phyloP scores from a whole-genome alignment of 257 asterid species.

The Voacanga thouarsii region DNA sequence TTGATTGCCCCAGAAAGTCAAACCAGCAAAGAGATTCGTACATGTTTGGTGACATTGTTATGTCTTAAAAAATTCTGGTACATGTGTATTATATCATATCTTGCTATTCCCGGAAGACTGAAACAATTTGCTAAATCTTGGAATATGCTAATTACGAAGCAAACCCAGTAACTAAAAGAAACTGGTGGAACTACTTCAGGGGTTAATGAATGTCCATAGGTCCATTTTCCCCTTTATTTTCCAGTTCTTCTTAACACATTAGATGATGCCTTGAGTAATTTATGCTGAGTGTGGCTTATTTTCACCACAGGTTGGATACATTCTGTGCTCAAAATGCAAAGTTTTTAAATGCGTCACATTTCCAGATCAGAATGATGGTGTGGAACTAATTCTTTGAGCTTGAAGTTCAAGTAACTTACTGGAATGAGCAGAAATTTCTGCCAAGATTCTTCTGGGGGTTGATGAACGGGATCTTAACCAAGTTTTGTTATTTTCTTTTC shows the following conservation, averaged over 20 bases:
- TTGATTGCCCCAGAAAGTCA: not conserved
- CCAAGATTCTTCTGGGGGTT: too few species aligned
- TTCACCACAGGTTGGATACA: conserved; percentile 56
- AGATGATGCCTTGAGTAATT: not conserved
- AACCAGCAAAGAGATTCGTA: not conserved
- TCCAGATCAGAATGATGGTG: too few species aligned
- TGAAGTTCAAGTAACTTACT: too few species aligned
- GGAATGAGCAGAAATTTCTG: too few species aligned
- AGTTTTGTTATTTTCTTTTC: too few species aligned
- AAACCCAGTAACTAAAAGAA: too few species aligned
- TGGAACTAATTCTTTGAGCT: too few species aligned
- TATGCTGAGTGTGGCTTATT: not conserved
- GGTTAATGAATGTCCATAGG: not conserved
- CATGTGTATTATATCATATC: not conserved
- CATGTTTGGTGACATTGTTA: not conserved
- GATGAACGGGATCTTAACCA: too few species aligned
- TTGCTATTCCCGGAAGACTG: not conserved
- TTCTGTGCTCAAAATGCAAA: too few species aligned
- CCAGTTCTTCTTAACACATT: not conserved
- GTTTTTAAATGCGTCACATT: too few species aligned
- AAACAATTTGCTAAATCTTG: not conserved
- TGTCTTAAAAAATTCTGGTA: not conserved
- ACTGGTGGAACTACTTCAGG: not conserved
- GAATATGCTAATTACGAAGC: too few species aligned
- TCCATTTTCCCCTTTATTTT: not conserved